phyloP scores from a whole-genome alignment of 2,329 filamentous ascomycete genomes.

The Tympanopsis confertula region DNA sequence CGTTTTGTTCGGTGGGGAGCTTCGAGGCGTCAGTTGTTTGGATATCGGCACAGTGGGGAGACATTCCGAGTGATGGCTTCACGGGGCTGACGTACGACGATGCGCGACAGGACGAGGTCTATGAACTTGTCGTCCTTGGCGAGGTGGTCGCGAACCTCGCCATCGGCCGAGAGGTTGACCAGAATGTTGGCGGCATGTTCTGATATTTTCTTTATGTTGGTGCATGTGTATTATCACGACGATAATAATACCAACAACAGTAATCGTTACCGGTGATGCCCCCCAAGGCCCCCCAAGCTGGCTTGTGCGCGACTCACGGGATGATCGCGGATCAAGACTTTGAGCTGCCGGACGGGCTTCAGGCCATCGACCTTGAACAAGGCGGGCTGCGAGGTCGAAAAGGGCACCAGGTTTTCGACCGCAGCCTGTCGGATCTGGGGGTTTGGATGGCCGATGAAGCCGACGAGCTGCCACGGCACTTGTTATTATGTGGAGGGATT shows the following conservation, averaged over 20 bases:
- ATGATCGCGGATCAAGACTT: slow-evolving; percentile 76
- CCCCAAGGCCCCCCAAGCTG: no score
- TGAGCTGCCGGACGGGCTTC: slow-evolving; percentile 74
- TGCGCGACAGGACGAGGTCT: slow-evolving; percentile 56
- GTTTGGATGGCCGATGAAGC: slow-evolving; percentile 86
- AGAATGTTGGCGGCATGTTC: slow-evolving; percentile 86
- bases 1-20: slow-evolving; percentile 66
- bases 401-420: slow-evolving; percentile 77
- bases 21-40: slow-evolving; percentile 15
- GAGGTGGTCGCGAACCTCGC: slow-evolving; percentile 61
- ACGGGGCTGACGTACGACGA: slow-evolving; percentile 49
- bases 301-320: slow-evolving; percentile 37
- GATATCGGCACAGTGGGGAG: slow-evolving; percentile 5
- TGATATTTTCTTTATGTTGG: slow-evolving; percentile 70
- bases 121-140: slow-evolving; percentile 73
- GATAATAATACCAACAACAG: slow-evolving; percentile 1
- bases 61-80: neutral
- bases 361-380: slow-evolving; percentile 78
- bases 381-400: slow-evolving; percentile 57
- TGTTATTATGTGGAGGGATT: slow-evolving; percentile 4
- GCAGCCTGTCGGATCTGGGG: slow-evolving; percentile 81
- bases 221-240: slow-evolving; percentile 7
- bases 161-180: slow-evolving; percentile 71
- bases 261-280: no score
- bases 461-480: slow-evolving; percentile 56